Conservation (phyloP, 2,329 filamentous ascomycete genomes). For the Ilyonectria destructans region DNA sequence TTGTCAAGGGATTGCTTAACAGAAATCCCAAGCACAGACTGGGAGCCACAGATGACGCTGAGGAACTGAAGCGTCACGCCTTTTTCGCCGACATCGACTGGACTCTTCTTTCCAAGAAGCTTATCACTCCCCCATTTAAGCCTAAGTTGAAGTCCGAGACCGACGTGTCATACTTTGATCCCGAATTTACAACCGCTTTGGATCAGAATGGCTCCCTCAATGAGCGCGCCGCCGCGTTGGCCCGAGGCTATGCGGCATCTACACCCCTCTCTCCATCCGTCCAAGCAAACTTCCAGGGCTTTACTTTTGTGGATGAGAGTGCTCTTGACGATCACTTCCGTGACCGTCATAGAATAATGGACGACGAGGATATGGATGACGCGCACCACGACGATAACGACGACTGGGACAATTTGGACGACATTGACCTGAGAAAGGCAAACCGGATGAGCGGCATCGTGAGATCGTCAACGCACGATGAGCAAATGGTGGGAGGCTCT, state of each 20-base stretch:
- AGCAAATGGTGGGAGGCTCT: conserved; percentile 74
- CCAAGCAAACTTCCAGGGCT: conserved; percentile 98
- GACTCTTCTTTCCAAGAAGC: conserved; percentile 89
- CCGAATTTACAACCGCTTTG: conserved; percentile 96
- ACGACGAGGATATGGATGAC: conserved; percentile 76
- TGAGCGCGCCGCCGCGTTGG: conserved; percentile 88
- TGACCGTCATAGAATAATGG: conserved; percentile 61
- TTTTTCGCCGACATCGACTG: conserved; percentile 98
- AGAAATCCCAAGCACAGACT: conserved; percentile 96
- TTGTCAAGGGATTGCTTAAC: conserved; percentile 97
- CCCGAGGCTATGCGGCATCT: conserved; percentile 88
- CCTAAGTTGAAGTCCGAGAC: conserved; percentile 96
- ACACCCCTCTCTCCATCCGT: conserved; percentile 95
- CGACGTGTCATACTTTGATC: conserved; percentile 98
- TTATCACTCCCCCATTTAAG: conserved; percentile 97
- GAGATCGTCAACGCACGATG: conserved; percentile 71
- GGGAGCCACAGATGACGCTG: conserved; percentile 91
- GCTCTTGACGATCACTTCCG: conserved; percentile 90
- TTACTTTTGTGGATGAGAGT: conserved; percentile 99
- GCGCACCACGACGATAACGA: conserved; percentile 63
- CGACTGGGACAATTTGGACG: conserved; percentile 74
- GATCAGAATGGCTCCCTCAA: conserved; percentile 91
- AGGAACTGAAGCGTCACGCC: conserved; percentile 92
- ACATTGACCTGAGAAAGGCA: conserved; percentile 66
- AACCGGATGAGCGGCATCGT: conserved; percentile 78